A percentile compares a stretch with the other conserved stretches of the same genome.
phyloP scores from a whole-genome alignment of 345 rosid genomes.

The Gossypium sturtianum region DNA sequence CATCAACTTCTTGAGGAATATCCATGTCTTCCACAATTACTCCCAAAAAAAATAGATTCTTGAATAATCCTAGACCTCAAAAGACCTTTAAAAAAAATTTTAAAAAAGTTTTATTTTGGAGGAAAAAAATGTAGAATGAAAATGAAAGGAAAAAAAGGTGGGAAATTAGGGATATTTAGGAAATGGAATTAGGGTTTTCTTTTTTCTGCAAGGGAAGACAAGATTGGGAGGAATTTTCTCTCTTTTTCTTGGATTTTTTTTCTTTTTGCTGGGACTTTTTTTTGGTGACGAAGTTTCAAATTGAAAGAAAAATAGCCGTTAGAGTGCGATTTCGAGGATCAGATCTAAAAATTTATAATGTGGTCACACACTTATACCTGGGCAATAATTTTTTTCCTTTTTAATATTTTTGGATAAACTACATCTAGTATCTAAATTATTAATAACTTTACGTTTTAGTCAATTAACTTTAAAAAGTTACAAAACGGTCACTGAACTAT shows the following conservation, averaged over 20 bases:
- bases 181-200: neutral
- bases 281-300: neutral
- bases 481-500: accelerated
- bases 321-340: neutral
- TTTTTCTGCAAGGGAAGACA: neutral
- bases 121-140: neutral
- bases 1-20: conserved; percentile 50
- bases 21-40: conserved; percentile 27
- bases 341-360: neutral
- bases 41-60: neutral
- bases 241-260: neutral
- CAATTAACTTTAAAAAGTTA: too few species aligned
- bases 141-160: neutral
- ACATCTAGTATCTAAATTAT: too few species aligned
- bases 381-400: too few species aligned
- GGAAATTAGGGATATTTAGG: neutral
- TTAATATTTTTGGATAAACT: too few species aligned
- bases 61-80: neutral
- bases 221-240: neutral
- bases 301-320: conserved; percentile 33
- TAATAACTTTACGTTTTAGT: too few species aligned
- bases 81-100: neutral
- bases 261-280: neutral
- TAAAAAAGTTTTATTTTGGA: neutral
- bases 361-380: too few species aligned